phyloP scores from a whole-genome alignment of 306 rosid genomes.

The Canavalia ensiformis region DNA sequence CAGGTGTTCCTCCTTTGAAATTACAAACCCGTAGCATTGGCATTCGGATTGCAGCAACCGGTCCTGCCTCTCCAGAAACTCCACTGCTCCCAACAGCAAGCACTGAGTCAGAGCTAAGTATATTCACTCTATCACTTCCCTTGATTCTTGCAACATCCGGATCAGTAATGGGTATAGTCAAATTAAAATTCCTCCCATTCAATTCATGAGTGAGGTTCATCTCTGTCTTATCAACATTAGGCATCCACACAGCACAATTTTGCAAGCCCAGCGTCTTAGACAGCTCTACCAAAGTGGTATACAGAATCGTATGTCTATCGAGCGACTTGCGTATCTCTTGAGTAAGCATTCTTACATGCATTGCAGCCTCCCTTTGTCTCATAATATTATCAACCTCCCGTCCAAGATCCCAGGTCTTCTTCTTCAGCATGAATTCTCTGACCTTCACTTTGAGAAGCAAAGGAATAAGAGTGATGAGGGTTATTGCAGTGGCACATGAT shows the following conservation, averaged over 20 bases:
- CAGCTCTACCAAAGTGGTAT: constrained; percentile 92
- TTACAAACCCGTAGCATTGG: constrained; percentile 95
- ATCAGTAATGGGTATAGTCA: constrained; percentile 70
- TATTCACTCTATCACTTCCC: constrained; percentile 67
- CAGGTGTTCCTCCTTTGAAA: constrained; percentile 98
- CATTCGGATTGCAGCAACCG: constrained; percentile 95
- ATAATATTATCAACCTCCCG: constrained; percentile 87
- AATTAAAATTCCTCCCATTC: constrained; percentile 66
- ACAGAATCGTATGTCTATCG: constrained; percentile 81
- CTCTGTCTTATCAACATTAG: constrained; percentile 81
- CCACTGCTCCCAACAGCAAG: constrained; percentile 79
- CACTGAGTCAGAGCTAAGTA: constrained; percentile 73
- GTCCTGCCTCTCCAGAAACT: constrained; percentile 76
- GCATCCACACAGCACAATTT: constrained; percentile 99
- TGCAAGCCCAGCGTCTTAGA: constrained; percentile 92
- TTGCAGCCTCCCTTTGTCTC: constrained; percentile 89
- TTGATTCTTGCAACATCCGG: constrained; percentile 78
- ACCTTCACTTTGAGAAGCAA: constrained; percentile 98
- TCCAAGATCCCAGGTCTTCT: constrained; percentile 99
- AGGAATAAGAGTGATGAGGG: constrained; percentile 94
- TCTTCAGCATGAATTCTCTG: constrained; percentile 95
- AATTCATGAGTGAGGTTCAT: constrained; percentile 90
- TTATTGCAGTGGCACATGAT: constrained; percentile 97
- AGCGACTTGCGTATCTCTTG: constrained; percentile 99
- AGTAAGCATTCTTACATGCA: constrained; percentile 98